Percentiles rank a stretch among this genome's conserved stretches.
Conservation (phyloP, 306 rosid genomes). For the Cucurbita ficifolia region DNA sequence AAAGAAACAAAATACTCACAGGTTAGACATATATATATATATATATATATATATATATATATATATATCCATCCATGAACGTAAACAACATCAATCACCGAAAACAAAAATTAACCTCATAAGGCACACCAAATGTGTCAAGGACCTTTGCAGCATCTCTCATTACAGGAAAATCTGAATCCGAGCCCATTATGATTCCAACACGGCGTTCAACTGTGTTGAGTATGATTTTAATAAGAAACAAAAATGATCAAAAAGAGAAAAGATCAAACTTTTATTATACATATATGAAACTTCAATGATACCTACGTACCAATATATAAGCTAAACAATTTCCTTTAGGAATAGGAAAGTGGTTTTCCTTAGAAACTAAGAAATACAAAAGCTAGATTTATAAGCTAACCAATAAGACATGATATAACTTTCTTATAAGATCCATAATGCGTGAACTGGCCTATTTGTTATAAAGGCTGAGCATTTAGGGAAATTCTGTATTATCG, state of each 20-base stretch:
- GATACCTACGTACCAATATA: not conserved
- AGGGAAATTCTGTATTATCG: too few relatives aligned
- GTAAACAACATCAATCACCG: not conserved
- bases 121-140: conserved; percentile 50
- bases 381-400: not conserved
- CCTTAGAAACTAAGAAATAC: not conserved
- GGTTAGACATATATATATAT: not conserved
- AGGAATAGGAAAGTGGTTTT: not conserved
- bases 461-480: too few relatives aligned
- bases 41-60: too few relatives aligned
- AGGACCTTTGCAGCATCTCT: conserved; percentile 73
- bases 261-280: not conserved
- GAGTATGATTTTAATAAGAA: not conserved
- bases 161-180: conserved; percentile 91
- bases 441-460: too few relatives aligned
- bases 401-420: not conserved
- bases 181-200: conserved; percentile 93
- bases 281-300: not conserved
- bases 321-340: not conserved
- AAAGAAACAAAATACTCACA: not conserved
- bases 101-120: conserved; percentile 34
- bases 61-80: not conserved
- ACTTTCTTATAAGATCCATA: not conserved
- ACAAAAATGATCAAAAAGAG: not conserved
- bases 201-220: conserved; percentile 47